phyloP scores from a whole-genome alignment of 176 grass and related monocot genomes.

The Ananas comosus region DNA sequence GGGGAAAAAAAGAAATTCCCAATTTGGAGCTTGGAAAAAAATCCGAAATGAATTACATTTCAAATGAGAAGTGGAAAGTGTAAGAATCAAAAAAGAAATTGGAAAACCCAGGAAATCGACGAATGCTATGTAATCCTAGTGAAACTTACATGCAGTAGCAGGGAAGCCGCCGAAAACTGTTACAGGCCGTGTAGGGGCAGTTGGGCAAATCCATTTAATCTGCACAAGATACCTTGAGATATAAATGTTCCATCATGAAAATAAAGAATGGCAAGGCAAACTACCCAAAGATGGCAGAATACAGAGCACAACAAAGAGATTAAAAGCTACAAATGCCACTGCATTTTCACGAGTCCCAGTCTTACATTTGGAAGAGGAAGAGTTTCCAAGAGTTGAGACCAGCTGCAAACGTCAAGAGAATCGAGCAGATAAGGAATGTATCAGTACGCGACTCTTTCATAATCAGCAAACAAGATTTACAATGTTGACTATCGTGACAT shows the following conservation, averaged over 20 bases:
- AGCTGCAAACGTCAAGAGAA: conserved; percentile 56
- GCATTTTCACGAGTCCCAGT: conserved; percentile 12
- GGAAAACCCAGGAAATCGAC: neutral
- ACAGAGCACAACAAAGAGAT: neutral
- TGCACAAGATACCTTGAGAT: conserved; percentile 22
- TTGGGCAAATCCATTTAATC: conserved; percentile 99
- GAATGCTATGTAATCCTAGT: neutral
- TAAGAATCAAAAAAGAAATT: neutral
- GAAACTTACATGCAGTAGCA: conserved; percentile 69
- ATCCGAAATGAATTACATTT: neutral
- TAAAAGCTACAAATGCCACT: neutral
- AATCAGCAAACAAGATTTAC: neutral
- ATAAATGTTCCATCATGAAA: conserved; percentile 9
- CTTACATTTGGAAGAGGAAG: conserved; percentile 98
- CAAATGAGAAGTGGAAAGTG: neutral
- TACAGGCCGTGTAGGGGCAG: conserved; percentile 68
- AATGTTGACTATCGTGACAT: neutral
- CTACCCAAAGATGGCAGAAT: neutral
- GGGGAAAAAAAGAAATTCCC: too few species aligned
- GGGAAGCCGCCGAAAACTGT: conserved; percentile 82
- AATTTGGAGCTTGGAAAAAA: neutral
- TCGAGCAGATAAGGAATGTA: conserved; percentile 18
- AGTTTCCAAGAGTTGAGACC: conserved; percentile 92
- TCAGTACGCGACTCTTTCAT: neutral
- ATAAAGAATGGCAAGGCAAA: neutral